Percentiles rank a stretch among this genome's conserved stretches.
These are phyloP conservation scores for Miamiensis avidus DNA, from an alignment of 169 alveolate species.

Conservation along the genomic window DNA sequence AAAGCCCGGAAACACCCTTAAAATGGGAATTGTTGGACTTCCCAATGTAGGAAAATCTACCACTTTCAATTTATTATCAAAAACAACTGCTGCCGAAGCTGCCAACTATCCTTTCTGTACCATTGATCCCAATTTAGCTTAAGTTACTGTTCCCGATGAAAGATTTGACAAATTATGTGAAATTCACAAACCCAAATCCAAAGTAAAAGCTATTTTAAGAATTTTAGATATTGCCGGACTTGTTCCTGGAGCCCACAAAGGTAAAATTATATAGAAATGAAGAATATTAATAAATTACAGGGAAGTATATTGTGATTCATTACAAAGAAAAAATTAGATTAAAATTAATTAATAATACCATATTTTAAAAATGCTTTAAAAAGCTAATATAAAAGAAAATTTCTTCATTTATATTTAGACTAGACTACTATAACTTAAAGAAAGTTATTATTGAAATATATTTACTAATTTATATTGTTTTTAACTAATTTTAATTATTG, in stretches of 20 bases:
- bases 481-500: too few species aligned
- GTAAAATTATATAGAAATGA: not conserved
- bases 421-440: too few species aligned
- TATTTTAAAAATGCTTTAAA: too few species aligned
- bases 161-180: conserved; percentile 93
- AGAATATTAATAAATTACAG: too few species aligned
- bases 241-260: conserved; percentile 98
- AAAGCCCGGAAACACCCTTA: conserved; percentile 85
- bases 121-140: conserved; percentile 98
- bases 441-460: too few species aligned
- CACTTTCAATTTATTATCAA: conserved; percentile 96
- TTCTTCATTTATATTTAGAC: too few species aligned
- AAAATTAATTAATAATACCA: too few species aligned
- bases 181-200: conserved; percentile 93
- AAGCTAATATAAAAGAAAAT: too few species aligned
- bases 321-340: too few species aligned
- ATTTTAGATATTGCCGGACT: conserved; percentile 99
- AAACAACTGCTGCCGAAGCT: conserved; percentile 92
- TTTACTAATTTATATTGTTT: too few species aligned
- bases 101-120: conserved; percentile 98
- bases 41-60: conserved; percentile 98
- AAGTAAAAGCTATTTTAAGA: conserved; percentile 95
- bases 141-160: conserved; percentile 93
- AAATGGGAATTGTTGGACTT: conserved; percentile 99
- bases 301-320: too few species aligned